phyloP scores from a whole-genome alignment of 2,329 filamentous ascomycete species.

The Hymenoscyphus repandus region DNA sequence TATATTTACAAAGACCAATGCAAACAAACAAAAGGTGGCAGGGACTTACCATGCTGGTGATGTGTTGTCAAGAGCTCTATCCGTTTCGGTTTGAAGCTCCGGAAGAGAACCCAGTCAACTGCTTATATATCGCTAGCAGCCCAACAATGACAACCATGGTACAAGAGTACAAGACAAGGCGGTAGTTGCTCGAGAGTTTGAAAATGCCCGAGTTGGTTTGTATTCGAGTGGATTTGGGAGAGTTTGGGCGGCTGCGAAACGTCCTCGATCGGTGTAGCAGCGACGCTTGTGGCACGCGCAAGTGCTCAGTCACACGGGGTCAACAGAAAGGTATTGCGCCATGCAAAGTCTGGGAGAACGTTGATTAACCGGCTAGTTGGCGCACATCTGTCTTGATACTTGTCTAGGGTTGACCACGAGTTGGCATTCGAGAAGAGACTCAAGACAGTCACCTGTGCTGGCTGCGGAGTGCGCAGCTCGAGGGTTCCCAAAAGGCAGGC shows the following conservation, averaged over 20 bases:
- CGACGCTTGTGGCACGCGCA: conserved; percentile 21
- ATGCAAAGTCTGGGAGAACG: conserved; percentile 3
- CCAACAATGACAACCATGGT: neutral
- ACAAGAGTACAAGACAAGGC: conserved; percentile 1
- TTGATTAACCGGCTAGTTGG: neutral
- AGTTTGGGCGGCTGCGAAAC: neutral
- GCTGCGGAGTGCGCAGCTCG: neutral
- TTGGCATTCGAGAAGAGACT: neutral
- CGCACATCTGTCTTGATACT: neutral
- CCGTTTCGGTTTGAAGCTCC: neutral
- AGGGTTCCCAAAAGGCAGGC: neutral
- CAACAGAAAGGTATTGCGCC: conserved; percentile 7
- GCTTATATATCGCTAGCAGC: neutral
- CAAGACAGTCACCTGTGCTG: conserved; percentile 3
- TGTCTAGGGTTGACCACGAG: neutral
- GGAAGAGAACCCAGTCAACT: neutral
- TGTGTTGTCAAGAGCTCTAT: conserved; percentile 8
- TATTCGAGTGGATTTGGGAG: neutral
- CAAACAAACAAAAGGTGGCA: neutral
- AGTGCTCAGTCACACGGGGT: conserved; percentile 25
- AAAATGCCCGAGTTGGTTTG: neutral
- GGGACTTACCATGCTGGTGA: conserved; percentile 21
- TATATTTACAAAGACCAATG: neutral
- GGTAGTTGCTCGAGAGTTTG: neutral
- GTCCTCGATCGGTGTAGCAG: neutral